Evolutionary conservation across 768 basidiomycete species (phyloP), one percentile per base, ranked within the genome.

Genomic region (Boletus reticuloceps): DNA sequence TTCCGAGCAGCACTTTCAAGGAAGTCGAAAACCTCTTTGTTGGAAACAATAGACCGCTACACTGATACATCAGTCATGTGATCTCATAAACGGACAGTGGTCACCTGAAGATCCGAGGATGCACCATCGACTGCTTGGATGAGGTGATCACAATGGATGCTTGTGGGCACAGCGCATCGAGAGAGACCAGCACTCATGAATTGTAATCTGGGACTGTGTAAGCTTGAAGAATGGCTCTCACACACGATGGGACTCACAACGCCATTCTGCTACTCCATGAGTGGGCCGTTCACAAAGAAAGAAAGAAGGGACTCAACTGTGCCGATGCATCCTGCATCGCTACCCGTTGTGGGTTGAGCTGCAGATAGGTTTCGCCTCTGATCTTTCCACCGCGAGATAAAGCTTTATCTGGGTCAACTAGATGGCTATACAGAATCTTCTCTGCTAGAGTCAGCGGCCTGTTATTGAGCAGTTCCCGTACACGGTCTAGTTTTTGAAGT

Each of bases 21-120:
- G 70, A 99, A 99, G 66, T 98, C 92, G 65, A 98, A 99, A 13
- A 99, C 96, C 69, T 99, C 97, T 75, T 91, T 83, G 70, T 98
- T 98, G 12, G 86, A 85, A 38, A 84, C 78, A 58, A 98, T 86
- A 7, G 95, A 94, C 34, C 85, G 79, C 91, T 94, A 62, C 4
- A 36, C 20, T 29, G 10, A 50, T 46, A 45, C 22, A 38, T 62
- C 29, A 59, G 42, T 12, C 19, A 17, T 31, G 42, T 20, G 34
- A n/a, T 42, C 27, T 48, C 13, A 13, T 38, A 41, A 27, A 59
- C 5, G 45, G 16, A 39, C 22, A 55, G 10, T 17, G 47, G 53
- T 14, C 63, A 91, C 92, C 82, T 92, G 77, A 55, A 99, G 75
- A 67, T 99, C 97, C 4, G 82, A 72, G 40, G 87, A 82, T 4